These are phyloP conservation scores for Puccinia coronata DNA, from an alignment of 1,284 basidiomycete genomes.

Conservation along the genomic window DNA sequence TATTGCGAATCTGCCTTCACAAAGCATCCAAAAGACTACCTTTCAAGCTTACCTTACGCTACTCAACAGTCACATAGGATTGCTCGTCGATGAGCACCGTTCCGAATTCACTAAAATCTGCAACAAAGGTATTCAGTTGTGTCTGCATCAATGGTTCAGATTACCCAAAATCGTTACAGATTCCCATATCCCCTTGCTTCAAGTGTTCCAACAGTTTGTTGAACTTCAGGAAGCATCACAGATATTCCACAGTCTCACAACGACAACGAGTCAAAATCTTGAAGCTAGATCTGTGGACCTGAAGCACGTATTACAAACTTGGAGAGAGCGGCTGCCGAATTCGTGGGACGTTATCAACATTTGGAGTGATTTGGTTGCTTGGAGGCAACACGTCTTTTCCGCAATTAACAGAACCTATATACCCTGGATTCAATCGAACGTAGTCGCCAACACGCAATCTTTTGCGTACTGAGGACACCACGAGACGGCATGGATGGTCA, in stretches of 20 bases:
- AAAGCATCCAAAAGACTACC: constrained; percentile 89
- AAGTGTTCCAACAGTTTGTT: constrained; percentile 98
- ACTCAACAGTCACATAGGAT: constrained; percentile 62
- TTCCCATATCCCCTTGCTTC: constrained; percentile 90
- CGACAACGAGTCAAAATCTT: constrained; percentile 83
- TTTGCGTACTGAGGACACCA: constrained; percentile 98
- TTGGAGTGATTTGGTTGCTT: constrained; percentile 97
- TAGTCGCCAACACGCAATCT: constrained; percentile 67
- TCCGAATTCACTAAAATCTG: constrained; percentile 78
- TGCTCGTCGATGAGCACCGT: constrained; percentile 47
- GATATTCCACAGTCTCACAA: constrained; percentile 85
- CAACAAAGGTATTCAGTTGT: constrained; percentile 95
- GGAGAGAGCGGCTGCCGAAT: constrained; percentile 95
- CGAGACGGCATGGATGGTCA: constrained; percentile 99
- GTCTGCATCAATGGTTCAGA: constrained; percentile 92
- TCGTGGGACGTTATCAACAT: constrained; percentile 96
- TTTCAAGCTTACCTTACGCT: constrained; percentile 94
- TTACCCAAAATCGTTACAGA: constrained; percentile 81
- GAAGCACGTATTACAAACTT: constrained; percentile 92
- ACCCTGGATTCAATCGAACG: constrained; percentile 71
- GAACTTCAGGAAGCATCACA: constrained; percentile 90
- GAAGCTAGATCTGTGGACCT: constrained; percentile 93
- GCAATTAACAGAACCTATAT: constrained; percentile 98
- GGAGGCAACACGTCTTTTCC: constrained; percentile 85
- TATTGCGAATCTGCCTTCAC: constrained; percentile 64